Conservation (phyloP, 148 eudicot genomes). For the Rhododendron williamsianum region DNA sequence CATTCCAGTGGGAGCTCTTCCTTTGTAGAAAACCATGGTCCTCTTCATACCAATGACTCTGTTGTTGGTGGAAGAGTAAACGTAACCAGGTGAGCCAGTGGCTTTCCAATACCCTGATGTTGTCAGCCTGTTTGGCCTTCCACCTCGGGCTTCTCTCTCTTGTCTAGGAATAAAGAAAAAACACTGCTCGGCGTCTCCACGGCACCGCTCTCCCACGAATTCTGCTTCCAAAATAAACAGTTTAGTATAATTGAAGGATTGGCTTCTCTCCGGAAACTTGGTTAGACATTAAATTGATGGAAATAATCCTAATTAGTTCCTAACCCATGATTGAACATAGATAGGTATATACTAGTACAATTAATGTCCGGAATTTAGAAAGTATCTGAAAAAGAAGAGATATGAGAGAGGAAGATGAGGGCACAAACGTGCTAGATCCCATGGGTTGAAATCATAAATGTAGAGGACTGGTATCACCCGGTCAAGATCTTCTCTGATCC, state of each 20-base stretch:
- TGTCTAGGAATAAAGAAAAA: constrained; percentile 58
- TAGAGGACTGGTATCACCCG: constrained; percentile 39
- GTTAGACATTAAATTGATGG: too few species aligned
- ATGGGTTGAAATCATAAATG: constrained; percentile 48
- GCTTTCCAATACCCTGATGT: constrained; percentile 69
- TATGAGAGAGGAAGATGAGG: background rate
- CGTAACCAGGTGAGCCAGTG: constrained; percentile 49
- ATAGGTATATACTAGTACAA: too few species aligned
- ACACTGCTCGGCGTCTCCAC: constrained; percentile 46
- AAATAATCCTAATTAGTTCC: too few species aligned
- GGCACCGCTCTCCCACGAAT: constrained; percentile 36
- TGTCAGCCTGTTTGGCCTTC: constrained; percentile 55
- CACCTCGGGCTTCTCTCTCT: constrained; percentile 50
- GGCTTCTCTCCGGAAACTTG: background rate
- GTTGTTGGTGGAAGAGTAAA: constrained; percentile 33
- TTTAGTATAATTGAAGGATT: background rate
- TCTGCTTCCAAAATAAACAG: constrained; percentile 16
- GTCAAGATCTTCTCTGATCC: constrained; percentile 24
- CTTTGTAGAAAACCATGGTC: constrained; percentile 76
- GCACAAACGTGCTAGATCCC: constrained; percentile 45
- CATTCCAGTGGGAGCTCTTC: constrained; percentile 43
- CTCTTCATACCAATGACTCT: constrained; percentile 48
- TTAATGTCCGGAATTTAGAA: background rate
- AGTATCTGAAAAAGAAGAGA: background rate
- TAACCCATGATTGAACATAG: background rate